These are phyloP conservation scores for Fraxinus latifolia DNA, from an alignment of 305 asterid species.

Conservation along the genomic window DNA sequence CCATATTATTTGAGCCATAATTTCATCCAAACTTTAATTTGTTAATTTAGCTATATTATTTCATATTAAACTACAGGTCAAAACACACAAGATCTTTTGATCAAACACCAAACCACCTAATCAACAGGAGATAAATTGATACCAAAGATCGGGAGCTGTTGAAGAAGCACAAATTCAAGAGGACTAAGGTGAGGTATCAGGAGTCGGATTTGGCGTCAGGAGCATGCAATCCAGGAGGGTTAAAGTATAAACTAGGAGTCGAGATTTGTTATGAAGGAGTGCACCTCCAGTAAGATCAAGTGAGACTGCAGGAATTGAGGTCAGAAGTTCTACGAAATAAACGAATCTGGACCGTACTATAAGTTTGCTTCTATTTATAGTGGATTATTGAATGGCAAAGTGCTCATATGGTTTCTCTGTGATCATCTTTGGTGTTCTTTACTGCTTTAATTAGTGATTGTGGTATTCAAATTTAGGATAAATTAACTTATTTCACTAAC, in stretches of 20 bases:
- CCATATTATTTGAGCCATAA: too few species aligned
- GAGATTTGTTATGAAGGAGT: neutral
- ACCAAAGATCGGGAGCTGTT: too few species aligned
- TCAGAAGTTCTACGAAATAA: neutral
- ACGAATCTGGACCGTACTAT: too few species aligned
- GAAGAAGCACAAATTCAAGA: neutral
- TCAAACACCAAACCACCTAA: neutral
- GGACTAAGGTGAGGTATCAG: neutral
- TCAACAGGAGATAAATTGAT: too few species aligned
- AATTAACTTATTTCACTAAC: too few species aligned
- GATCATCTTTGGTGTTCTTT: too few species aligned
- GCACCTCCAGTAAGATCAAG: neutral
- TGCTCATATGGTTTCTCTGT: neutral
- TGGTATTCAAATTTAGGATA: neutral
- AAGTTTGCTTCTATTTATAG: neutral
- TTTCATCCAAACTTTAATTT: too few species aligned
- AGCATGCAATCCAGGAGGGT: neutral
- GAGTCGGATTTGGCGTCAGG: neutral
- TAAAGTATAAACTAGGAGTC: too few species aligned
- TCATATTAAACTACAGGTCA: neutral
- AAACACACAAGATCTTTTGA: neutral
- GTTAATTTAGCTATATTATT: neutral
- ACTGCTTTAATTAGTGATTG: too few species aligned
- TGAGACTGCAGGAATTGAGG: neutral
- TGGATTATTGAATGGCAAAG: neutral